These are phyloP conservation scores for Deakozyma indianensis DNA, from an alignment of 805 yeast genomes.

Conservation along the genomic window DNA sequence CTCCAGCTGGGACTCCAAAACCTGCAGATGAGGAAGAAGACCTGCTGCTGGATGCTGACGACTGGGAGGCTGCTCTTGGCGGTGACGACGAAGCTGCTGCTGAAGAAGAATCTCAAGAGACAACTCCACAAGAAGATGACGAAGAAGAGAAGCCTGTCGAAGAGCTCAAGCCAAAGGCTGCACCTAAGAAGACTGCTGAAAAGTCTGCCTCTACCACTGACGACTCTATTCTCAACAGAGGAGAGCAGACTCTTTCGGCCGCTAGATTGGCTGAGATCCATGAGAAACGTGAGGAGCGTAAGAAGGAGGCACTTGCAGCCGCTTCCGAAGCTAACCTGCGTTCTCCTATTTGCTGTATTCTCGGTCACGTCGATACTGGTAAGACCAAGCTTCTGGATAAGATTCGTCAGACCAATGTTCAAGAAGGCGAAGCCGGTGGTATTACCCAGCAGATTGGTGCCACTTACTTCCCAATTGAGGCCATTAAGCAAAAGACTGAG, in stretches of 20 bases:
- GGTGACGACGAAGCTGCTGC: conserved; percentile 20
- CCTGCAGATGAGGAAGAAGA: conserved; percentile 12
- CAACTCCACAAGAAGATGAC: conserved; percentile 6
- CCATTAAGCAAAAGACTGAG: conserved; percentile 79
- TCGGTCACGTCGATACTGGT: conserved; percentile 99
- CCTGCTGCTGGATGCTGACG: conserved; percentile 22
- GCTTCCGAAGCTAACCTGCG: conserved; percentile 51
- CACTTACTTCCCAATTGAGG: conserved; percentile 94
- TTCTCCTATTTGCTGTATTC: conserved; percentile 97
- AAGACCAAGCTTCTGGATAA: conserved; percentile 93
- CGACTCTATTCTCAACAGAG: conserved; percentile 19
- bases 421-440: conserved; percentile 99
- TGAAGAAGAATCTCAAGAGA: conserved; percentile 7
- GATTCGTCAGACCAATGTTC: conserved; percentile 96
- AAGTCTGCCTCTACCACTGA: conserved; percentile 12
- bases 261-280: conserved; percentile 26
- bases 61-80: conserved; percentile 63
- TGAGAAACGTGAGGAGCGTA: conserved; percentile 25
- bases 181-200: conserved; percentile 12
- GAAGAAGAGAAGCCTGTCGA: conserved; percentile 6
- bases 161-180: conserved; percentile 16
- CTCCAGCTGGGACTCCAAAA: conserved; percentile 8
- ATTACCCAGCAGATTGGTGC: conserved; percentile 99
- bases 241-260: conserved; percentile 19
- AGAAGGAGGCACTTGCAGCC: conserved; percentile 21